Evolutionary conservation across 805 yeast species (phyloP).

Genomic region (Nakazawaea populi): DNA sequence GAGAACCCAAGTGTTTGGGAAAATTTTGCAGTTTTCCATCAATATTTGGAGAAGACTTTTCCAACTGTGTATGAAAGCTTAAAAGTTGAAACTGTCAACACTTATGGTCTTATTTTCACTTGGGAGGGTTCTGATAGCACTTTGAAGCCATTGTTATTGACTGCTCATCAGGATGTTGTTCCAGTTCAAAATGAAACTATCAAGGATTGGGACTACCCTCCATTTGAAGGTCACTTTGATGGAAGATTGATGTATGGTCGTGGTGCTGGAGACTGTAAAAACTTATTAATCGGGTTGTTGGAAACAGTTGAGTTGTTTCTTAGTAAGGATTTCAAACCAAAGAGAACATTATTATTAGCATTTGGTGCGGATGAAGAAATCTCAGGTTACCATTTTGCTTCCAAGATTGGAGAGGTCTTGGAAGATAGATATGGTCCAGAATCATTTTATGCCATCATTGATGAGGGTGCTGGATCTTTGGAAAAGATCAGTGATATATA

Average conservation of each 20-base stretch:
- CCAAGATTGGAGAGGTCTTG: constrained; percentile 38
- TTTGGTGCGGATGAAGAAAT: constrained; percentile 82
- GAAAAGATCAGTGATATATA: constrained; percentile 29
- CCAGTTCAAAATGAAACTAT: constrained; percentile 59
- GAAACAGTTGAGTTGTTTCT: constrained; percentile 60
- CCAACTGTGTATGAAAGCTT: constrained; percentile 45
- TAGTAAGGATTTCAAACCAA: constrained; percentile 42
- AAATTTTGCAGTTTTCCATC: constrained; percentile 41
- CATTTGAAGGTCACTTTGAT: constrained; percentile 63
- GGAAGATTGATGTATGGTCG: constrained; percentile 68
- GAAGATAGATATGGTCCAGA: constrained; percentile 53
- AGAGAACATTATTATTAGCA: constrained; percentile 56
- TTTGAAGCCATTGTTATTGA: constrained; percentile 59
- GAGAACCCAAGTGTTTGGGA: constrained; percentile 49
- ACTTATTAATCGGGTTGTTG: constrained; percentile 55
- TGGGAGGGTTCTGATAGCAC: constrained; percentile 48
- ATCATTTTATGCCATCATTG: constrained; percentile 58
- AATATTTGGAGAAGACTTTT: constrained; percentile 45
- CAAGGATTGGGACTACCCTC: constrained; percentile 58
- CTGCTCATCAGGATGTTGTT: constrained; percentile 80
- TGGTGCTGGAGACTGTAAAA: constrained; percentile 75
- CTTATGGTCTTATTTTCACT: constrained; percentile 57
- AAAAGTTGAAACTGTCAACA: constrained; percentile 49
- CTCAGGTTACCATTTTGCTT: constrained; percentile 60
- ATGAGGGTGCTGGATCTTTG: constrained; percentile 36